Evolutionary conservation across 805 yeast species (phyloP).

Genomic region (Starmera caribaea): DNA sequence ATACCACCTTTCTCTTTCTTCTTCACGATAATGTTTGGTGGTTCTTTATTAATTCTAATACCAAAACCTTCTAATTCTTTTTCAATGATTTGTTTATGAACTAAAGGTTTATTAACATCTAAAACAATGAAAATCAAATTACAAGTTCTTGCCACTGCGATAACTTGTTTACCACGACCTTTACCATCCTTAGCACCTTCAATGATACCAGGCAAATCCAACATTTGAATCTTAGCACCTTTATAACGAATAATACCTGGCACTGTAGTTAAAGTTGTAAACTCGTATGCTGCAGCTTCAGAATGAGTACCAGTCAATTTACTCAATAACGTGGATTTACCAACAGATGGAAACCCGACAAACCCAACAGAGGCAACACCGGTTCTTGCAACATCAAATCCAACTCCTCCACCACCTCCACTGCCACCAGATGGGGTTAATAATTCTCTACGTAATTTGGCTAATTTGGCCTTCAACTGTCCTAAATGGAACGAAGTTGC

Average conservation of each 20-base stretch:
- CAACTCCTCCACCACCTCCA: constrained; percentile 89
- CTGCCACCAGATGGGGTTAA: constrained; percentile 62
- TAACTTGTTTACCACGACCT: constrained; percentile 93
- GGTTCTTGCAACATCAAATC: constrained; percentile 97
- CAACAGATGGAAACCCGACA: constrained; percentile 96
- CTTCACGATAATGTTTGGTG: constrained; percentile 87
- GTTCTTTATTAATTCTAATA: constrained; percentile 80
- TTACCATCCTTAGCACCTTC: constrained; percentile 90
- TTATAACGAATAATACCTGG: constrained; percentile 94
- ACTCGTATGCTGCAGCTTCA: constrained; percentile 97
- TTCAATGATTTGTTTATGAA: constrained; percentile 90
- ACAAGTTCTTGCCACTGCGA: constrained; percentile 98
- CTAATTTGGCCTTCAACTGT: constrained; percentile 91
- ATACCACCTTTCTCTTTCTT: constrained; percentile 96
- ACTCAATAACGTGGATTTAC: constrained; percentile 72
- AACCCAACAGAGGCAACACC: constrained; percentile 98
- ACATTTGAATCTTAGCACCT: constrained; percentile 96
- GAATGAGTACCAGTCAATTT: constrained; percentile 93
- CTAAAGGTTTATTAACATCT: constrained; percentile 93
- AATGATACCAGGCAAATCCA: constrained; percentile 83
- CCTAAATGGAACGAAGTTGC: constrained; percentile 97
- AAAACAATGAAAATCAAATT: constrained; percentile 86
- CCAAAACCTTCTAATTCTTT: constrained; percentile 97
- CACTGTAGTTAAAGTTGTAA: constrained; percentile 94
- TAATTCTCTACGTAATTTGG: constrained; percentile 88